Evolutionary conservation across 2,329 filamentous ascomycete genomes (phyloP), one percentile per base, ranked within the genome.

Genomic region (Fusarium sarcochroum): DNA sequence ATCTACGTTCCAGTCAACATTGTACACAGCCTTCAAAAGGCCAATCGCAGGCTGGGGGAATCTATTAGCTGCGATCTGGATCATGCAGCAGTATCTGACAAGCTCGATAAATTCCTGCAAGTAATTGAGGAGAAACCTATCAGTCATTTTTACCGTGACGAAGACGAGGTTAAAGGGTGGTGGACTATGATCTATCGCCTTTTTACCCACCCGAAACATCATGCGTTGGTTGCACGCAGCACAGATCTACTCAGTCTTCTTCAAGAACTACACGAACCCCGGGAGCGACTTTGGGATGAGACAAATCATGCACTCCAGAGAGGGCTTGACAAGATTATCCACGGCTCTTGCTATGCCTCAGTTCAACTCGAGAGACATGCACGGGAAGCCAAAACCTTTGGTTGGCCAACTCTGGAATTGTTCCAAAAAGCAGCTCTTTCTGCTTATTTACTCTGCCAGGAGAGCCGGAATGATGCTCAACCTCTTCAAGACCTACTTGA

Each of bases 351-450:
- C 27, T 17, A 23, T 18, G n/a, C 50, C 17, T 20, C 42, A 11
- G 6, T 15, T 4, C 51, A 48, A 13, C 42, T 50, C 4, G 30
- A 38, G 15, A 9, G 17, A 5, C 20, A 25, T 32, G 18, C 37
- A 7, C 13, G 14, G 18, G 14, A 58, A 18, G 38, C 44, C 3
- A 35, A 47, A 18, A 13, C 8, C 0, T 32, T 57, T 6, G 10
- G 11, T 3, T 23, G n/a, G 14, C 20, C 23, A 2, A 44, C 4
- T 0, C 13, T 25, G 4, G 9, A 7, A 6, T 14, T 7, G 14
- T 18, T 58, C 2, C 45, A 49, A 11, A 13, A 27, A 11, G 15
- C 10, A 7, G 35, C 11, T 7, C 18, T 23, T 11, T 21, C 20
- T 7, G 17, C 44, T 3, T 30, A 50, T 10, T 4, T 14, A 0